Conservation (phyloP, 208 protist species). For the Leishmania lainsoni region DNA sequence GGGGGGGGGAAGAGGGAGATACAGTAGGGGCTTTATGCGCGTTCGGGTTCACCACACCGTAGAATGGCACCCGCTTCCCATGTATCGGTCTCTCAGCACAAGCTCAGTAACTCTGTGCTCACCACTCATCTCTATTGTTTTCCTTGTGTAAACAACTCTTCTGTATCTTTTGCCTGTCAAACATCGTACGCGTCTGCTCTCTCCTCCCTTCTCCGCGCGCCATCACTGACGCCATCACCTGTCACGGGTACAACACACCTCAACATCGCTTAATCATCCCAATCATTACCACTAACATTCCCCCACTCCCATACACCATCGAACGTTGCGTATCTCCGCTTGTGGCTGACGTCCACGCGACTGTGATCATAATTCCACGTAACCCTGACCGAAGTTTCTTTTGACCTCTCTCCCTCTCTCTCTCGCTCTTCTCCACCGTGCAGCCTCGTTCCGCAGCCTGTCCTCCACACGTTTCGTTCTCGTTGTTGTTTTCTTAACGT, state of each 20-base stretch:
- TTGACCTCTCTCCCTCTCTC: neutral
- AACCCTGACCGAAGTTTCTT: neutral
- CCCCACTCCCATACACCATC: neutral
- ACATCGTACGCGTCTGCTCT: neutral
- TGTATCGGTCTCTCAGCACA: neutral
- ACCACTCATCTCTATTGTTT: neutral
- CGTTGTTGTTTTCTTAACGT: constrained; percentile 12
- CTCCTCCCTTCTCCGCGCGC: neutral
- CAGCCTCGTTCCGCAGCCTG: neutral
- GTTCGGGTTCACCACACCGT: neutral
- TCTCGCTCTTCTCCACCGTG: neutral
- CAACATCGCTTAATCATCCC: neutral
- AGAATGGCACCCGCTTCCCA: neutral
- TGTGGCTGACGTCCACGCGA: neutral
- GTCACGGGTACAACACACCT: neutral
- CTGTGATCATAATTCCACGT: neutral
- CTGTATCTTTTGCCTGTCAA: neutral
- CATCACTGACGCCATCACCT: neutral
- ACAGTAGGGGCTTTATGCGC: neutral
- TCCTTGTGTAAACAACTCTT: neutral
- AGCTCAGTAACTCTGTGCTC: neutral
- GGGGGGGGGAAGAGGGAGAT: neutral
- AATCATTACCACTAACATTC: neutral
- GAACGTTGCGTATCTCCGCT: neutral
- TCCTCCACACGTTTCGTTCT: neutral